Base-by-base conservation (phyloP, 768 basidiomycete species). In the Stropharia rugosoannulata region DNA sequence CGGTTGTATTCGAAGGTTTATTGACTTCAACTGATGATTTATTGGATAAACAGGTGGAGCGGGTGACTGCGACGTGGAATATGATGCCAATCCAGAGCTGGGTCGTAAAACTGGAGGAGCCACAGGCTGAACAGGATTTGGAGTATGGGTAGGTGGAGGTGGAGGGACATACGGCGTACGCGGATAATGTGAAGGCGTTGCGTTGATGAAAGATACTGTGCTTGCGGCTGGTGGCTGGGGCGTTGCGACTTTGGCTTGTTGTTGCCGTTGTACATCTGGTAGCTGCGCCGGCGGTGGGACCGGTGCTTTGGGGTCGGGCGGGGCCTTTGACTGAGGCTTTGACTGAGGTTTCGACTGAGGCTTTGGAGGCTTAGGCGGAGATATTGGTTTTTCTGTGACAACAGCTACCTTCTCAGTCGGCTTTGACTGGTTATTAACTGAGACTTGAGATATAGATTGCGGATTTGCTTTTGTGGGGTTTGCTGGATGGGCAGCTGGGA, bases 1-100 rank as follows among this genome's bases (percentile, higher is more conserved):
- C 10, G 90, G 90, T 46, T 84, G 74, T n/a, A 84, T 78, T 38
- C 70, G 72, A 53, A 87, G 64, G n/a, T 66, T 74, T 36, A 87
- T 75, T 38, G 74, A 75, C 58, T 79, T 81, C 56, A 90, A 70
- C 51, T 77, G 81, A 51, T 79, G 79, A 35, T 65, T 72, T 25
- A 71, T 66, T 49, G 72, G 69, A 39, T 71, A 68, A 7, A 69
- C 61, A 10, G 72, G 62, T 19, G 76, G 70, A 5, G 73, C 67
- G 32, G 79, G 75, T 38, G 77, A 76, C 40, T 67, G 70, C 7
- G 78, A 73, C 13, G 70, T 58, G 12, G 74, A 64, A 51, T 68
- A 68, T 13, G 68, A 54, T 42, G 68, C 62, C 25, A 60, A 37
- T 51, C 63, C 51, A 22, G 68, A 58, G n/a, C 59, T 59, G 1